Conservation (phyloP, 257 asterid genomes). For the Solanum bukasovii region DNA sequence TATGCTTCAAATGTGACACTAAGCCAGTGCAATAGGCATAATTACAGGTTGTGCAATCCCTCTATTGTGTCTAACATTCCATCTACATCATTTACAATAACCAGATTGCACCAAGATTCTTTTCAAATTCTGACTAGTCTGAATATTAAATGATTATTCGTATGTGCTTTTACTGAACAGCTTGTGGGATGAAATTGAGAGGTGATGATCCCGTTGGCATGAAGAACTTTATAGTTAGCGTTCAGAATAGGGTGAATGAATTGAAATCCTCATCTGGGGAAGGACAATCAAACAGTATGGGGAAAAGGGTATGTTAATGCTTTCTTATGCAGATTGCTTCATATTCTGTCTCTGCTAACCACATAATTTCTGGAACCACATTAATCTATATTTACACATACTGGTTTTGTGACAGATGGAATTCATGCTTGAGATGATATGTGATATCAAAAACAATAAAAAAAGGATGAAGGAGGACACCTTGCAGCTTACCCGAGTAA, state of each 20-base stretch:
- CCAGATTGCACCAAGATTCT: not conserved
- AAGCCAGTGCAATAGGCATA: not conserved
- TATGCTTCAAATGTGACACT: not conserved
- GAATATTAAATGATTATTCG: not conserved
- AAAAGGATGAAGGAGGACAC: slow-evolving; percentile 57
- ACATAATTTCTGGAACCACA: not conserved
- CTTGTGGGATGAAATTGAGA: slow-evolving; percentile 95
- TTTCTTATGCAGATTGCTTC: not conserved
- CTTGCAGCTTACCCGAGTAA: slow-evolving; percentile 60
- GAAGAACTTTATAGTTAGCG: slow-evolving; percentile 65
- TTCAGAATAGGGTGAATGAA: slow-evolving; percentile 74
- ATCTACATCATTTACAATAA: not conserved
- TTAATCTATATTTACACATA: not conserved
- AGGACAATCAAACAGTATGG: slow-evolving; percentile 39
- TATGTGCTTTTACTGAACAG: slow-evolving; percentile 23
- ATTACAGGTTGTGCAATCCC: not conserved
- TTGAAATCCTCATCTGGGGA: slow-evolving; percentile 55
- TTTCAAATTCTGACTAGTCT: not conserved
- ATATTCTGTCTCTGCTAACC: not conserved
- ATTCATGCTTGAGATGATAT: slow-evolving; percentile 83
- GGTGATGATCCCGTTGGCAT: slow-evolving; percentile 89
- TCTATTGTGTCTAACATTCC: not conserved
- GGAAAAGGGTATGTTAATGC: slow-evolving; percentile 54
- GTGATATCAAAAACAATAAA: slow-evolving; percentile 91
- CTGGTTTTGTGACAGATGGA: slow-evolving; percentile 56